Conservation (phyloP, 163 green algal genomes). For the Scenedesmus sp. region DNA sequence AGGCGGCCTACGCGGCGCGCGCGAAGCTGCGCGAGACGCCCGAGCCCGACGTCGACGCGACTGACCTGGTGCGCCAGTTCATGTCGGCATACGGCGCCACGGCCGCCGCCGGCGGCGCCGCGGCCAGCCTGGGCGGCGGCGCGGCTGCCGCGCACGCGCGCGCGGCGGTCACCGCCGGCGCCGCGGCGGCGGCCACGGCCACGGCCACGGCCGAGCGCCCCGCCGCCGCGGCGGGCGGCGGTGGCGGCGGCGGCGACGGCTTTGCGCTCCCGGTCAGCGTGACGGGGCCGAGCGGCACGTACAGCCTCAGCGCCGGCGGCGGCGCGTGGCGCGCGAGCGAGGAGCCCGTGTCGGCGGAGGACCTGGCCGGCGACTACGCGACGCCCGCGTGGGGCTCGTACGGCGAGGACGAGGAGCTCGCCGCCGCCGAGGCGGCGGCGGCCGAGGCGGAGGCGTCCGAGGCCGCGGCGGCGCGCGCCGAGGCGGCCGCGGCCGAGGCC, state of each 20-base stretch:
- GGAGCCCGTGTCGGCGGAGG: slow-evolving; percentile 7
- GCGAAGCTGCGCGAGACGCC: background rate
- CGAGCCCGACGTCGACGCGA: background rate
- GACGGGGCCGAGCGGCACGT: background rate
- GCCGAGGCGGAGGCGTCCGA: background rate
- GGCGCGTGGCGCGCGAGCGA: background rate
- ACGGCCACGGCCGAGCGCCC: too few relatives aligned
- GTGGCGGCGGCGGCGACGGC: background rate
- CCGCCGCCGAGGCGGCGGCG: background rate
- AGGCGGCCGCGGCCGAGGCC: too few relatives aligned
- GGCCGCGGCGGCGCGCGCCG: background rate
- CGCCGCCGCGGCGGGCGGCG: background rate
- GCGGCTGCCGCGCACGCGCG: too few relatives aligned
- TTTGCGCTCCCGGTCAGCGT: background rate
- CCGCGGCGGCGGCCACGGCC: too few relatives aligned
- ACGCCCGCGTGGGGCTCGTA: too few relatives aligned
- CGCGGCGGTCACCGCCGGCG: too few relatives aligned
- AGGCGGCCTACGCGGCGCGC: background rate
- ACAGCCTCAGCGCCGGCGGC: slow-evolving; percentile 4
- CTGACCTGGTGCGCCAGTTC: slow-evolving; percentile 23
- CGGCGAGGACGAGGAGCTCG: too few relatives aligned
- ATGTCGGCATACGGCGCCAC: slow-evolving; percentile 19
- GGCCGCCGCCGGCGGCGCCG: background rate
- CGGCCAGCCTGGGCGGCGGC: too few relatives aligned
- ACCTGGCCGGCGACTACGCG: slow-evolving; percentile 7